Conservation (phyloP, 306 rosid species). For the Senna tora region DNA sequence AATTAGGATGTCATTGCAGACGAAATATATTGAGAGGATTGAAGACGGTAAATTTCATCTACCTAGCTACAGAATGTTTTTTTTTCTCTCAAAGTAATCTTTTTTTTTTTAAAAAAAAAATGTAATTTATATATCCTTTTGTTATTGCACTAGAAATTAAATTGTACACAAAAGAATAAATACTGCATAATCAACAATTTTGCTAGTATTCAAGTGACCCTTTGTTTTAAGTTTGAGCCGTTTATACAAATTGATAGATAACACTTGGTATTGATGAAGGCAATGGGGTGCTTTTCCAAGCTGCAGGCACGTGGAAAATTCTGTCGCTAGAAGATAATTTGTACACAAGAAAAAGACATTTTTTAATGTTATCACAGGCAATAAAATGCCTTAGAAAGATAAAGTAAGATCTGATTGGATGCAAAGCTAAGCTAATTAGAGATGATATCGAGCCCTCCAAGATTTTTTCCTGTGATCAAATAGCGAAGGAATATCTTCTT, state of each 20-base stretch:
- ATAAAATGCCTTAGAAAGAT: conserved; percentile 28
- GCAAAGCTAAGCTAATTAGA: conserved; percentile 29
- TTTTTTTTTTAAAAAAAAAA: no score
- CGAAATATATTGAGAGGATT: conserved; percentile 22
- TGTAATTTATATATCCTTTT: background rate
- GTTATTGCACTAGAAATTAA: background rate
- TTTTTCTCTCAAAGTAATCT: background rate
- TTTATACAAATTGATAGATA: conserved; percentile 26
- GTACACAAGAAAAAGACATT: conserved; percentile 13
- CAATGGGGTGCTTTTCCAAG: conserved; percentile 36
- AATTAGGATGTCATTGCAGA: conserved; percentile 43
- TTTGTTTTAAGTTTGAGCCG: conserved; percentile 49
- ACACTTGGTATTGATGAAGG: conserved; percentile 13
- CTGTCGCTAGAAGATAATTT: conserved; percentile 34
- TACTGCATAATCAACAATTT: background rate
- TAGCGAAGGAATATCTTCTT: conserved; percentile 20
- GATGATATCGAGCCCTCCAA: conserved; percentile 20
- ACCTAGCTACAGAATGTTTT: background rate
- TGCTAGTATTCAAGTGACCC: conserved; percentile 36
- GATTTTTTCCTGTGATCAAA: background rate
- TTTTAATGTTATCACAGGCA: conserved; percentile 20
- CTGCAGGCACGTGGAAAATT: conserved; percentile 43
- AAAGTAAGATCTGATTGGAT: conserved; percentile 42
- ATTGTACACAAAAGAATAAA: background rate
- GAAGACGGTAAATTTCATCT: background rate